Evolutionary conservation across 768 basidiomycete genomes (phyloP).

Genomic region (Porpolomopsis calyptriformis): DNA sequence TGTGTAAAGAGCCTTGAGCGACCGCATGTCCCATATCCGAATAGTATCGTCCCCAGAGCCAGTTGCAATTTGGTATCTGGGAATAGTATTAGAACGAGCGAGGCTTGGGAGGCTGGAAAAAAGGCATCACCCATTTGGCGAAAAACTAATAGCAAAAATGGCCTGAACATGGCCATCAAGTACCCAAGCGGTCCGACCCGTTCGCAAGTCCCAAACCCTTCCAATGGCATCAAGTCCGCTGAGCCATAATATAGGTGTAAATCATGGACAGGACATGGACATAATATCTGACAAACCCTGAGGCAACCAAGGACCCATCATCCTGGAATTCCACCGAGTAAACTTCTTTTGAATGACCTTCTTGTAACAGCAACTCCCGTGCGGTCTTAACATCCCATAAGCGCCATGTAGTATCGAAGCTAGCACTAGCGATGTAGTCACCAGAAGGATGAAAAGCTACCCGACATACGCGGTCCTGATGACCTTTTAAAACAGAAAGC

Average conservation of each 20-base stretch:
- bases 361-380: conserved; percentile 80
- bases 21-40: conserved; percentile 97
- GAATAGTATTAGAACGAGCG: conserved; percentile 9
- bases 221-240: conserved; percentile 96
- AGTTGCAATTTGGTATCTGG: conserved; percentile 92
- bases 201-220: conserved; percentile 93
- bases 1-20: conserved; percentile 84
- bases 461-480: conserved; percentile 82
- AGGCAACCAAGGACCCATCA: conserved; percentile 87
- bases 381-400: conserved; percentile 85
- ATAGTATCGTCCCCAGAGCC: conserved; percentile 97
- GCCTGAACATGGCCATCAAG: conserved; percentile 94
- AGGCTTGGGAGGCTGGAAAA: neutral
- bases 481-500: conserved; percentile 78
- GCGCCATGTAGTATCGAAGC: conserved; percentile 96
- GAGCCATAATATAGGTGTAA: neutral
- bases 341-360: conserved; percentile 96
- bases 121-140: conserved; percentile 72
- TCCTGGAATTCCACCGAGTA: conserved; percentile 93
- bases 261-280: neutral
- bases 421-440: conserved; percentile 85
- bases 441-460: conserved; percentile 97
- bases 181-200: conserved; percentile 94
- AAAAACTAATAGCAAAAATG: conserved; percentile 85
- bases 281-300: conserved; percentile 54